Percentiles rank a stretch among this genome's conserved stretches.
Conservation (phyloP, 2,329 filamentous ascomycete genomes). For the Albifimbria verrucaria region DNA sequence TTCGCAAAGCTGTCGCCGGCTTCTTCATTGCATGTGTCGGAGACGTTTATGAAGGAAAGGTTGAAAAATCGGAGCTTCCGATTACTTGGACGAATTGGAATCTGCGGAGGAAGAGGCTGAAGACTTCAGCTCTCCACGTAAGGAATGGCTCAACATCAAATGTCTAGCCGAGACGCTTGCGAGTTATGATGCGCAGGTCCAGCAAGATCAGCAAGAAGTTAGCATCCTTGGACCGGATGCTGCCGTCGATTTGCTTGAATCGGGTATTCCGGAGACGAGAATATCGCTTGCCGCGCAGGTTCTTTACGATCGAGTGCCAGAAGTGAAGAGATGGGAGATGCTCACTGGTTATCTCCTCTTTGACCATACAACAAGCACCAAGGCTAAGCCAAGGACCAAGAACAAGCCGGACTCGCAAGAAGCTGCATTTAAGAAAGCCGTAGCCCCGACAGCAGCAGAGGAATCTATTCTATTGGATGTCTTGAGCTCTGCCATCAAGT, state of each 20-base stretch:
- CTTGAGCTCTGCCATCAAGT: constrained; percentile 76
- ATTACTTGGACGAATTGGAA: constrained; percentile 72
- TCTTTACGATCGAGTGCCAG: constrained; percentile 76
- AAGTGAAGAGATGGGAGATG: constrained; percentile 83
- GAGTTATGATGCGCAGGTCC: constrained; percentile 71
- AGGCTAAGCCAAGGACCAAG: constrained; percentile 47
- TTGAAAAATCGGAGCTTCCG: constrained; percentile 80
- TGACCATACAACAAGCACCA: constrained; percentile 73
- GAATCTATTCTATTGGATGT: constrained; percentile 86
- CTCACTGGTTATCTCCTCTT: constrained; percentile 87
- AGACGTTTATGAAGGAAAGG: constrained; percentile 73
- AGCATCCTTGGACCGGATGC: constrained; percentile 44
- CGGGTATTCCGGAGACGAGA: constrained; percentile 69
- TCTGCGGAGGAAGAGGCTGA: constrained; percentile 67
- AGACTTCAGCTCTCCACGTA: constrained; percentile 71
- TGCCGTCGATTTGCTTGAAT: constrained; percentile 55
- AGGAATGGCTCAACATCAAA: constrained; percentile 89
- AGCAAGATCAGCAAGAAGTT: constrained; percentile 49
- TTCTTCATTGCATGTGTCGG: constrained; percentile 90
- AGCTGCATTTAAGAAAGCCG: constrained; percentile 64
- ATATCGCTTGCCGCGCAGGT: constrained; percentile 84
- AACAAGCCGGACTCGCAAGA: constrained; percentile 53
- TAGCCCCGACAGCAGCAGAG: constrained; percentile 71
- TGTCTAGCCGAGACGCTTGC: constrained; percentile 81
- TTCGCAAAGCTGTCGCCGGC: constrained; percentile 82